Percentiles rank a stretch among this genome's conserved stretches.
Evolutionary conservation across 2,329 filamentous ascomycete species (phyloP).

Genomic region (Cytospora leucostoma): DNA sequence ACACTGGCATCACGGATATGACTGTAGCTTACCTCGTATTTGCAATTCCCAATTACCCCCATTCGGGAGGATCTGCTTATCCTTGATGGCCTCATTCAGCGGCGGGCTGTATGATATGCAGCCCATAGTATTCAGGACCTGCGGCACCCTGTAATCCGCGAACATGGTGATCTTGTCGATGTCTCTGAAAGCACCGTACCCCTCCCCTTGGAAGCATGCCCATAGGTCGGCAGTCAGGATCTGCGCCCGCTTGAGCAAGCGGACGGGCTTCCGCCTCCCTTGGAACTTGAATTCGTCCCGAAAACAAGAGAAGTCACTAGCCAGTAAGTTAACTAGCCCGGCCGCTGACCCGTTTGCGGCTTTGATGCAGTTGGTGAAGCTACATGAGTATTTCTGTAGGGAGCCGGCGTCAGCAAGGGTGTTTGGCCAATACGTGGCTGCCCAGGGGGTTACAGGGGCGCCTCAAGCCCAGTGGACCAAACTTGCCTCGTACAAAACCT

Average conservation of each 20-base stretch:
- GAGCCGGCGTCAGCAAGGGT: slow-evolving; percentile 29
- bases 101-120: slow-evolving; percentile 83
- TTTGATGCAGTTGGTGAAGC: slow-evolving; percentile 71
- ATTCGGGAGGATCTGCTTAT: slow-evolving; percentile 64
- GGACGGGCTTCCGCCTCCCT: slow-evolving; percentile 67
- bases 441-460: neutral
- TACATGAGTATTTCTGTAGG: slow-evolving; percentile 71
- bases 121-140: slow-evolving; percentile 82
- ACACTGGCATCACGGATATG: neutral
- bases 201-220: slow-evolving; percentile 86
- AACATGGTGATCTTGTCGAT: slow-evolving; percentile 98
- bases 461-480: neutral
- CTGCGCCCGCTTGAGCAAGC: slow-evolving; percentile 90
- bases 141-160: slow-evolving; percentile 94
- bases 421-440: slow-evolving; percentile 30
- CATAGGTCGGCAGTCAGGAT: slow-evolving; percentile 95
- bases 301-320: slow-evolving; percentile 81
- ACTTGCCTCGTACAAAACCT: slow-evolving; percentile 73
- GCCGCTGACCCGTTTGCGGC: slow-evolving; percentile 79
- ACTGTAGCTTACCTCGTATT: slow-evolving; percentile 65
- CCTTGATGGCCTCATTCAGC: slow-evolving; percentile 69
- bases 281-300: slow-evolving; percentile 78
- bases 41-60: slow-evolving; percentile 84
- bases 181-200: slow-evolving; percentile 80
- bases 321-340: slow-evolving; percentile 80